phyloP scores from a whole-genome alignment of 495 filamentous ascomycete species.

The Astrocystis sublimbata region DNA sequence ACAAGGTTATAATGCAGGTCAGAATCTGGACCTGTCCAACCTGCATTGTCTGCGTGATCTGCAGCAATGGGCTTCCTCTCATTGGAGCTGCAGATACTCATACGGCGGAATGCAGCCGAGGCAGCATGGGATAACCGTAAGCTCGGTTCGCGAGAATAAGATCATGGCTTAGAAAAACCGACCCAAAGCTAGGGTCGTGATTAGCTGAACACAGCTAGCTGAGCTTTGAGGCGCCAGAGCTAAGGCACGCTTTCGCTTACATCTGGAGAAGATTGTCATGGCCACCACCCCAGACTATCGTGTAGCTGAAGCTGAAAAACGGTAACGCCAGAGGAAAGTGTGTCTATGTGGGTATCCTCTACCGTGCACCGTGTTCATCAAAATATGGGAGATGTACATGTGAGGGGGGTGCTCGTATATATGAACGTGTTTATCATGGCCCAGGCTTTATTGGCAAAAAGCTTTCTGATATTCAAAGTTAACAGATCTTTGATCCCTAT shows the following conservation, averaged over 20 bases:
- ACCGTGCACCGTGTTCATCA: background rate
- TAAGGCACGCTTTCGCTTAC: background rate
- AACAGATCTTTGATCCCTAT: background rate
- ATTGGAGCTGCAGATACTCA: too few species aligned
- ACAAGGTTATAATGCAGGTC: too few species aligned
- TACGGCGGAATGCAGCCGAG: too few species aligned
- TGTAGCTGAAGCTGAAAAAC: background rate
- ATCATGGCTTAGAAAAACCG: background rate
- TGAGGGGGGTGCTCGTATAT: background rate
- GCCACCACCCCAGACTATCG: background rate
- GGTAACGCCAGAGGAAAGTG: too few species aligned
- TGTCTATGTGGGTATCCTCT: too few species aligned
- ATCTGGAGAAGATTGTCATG: slow-evolving; percentile 10
- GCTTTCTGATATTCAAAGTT: background rate
- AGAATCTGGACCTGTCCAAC: too few species aligned
- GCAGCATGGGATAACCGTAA: background rate
- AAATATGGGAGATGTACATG: background rate
- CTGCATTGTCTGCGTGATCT: too few species aligned
- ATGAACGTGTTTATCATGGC: background rate
- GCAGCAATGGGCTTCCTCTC: background rate
- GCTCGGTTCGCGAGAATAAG: background rate
- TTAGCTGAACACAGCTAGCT: slow-evolving; percentile 1
- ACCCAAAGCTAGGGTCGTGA: slow-evolving; percentile 1
- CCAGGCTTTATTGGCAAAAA: background rate
- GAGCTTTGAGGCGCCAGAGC: background rate